Evolutionary conservation across 2,329 filamentous ascomycete genomes (phyloP).

Genomic region (Coniochaeta prunicola): DNA sequence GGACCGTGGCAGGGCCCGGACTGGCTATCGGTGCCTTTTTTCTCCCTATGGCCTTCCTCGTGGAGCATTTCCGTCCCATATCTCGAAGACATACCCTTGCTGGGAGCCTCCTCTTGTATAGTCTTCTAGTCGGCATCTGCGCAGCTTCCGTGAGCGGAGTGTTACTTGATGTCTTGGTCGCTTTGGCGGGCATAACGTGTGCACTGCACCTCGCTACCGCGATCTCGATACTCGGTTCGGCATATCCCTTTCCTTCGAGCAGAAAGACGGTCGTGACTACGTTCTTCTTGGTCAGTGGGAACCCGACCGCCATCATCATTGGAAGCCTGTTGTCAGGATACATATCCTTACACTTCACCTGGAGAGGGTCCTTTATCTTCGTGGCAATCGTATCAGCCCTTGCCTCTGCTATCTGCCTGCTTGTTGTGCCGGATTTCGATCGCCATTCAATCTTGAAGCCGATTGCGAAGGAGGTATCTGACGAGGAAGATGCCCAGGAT

Average conservation of each 20-base stretch:
- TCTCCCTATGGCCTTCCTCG: background rate
- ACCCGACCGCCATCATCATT: background rate
- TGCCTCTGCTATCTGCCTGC: background rate
- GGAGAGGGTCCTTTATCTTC: background rate
- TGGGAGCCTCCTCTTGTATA: background rate
- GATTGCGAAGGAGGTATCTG: background rate
- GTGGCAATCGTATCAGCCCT: background rate
- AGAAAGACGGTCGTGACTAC: background rate
- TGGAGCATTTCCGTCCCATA: background rate
- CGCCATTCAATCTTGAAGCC: background rate
- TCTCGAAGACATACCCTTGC: background rate
- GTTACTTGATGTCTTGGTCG: background rate
- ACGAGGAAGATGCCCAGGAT: background rate
- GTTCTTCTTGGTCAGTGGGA: background rate
- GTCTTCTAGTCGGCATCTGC: background rate
- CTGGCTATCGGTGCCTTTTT: background rate
- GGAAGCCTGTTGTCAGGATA: background rate
- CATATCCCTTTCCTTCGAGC: background rate
- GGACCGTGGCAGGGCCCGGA: background rate
- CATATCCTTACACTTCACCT: background rate
- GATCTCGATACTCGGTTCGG: background rate
- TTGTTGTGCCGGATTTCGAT: background rate
- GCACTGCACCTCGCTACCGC: background rate
- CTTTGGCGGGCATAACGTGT: background rate
- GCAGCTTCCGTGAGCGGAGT: background rate